phyloP scores from a whole-genome alignment of 2,329 filamentous ascomycete genomes.

The Colletotrichum sp. region DNA sequence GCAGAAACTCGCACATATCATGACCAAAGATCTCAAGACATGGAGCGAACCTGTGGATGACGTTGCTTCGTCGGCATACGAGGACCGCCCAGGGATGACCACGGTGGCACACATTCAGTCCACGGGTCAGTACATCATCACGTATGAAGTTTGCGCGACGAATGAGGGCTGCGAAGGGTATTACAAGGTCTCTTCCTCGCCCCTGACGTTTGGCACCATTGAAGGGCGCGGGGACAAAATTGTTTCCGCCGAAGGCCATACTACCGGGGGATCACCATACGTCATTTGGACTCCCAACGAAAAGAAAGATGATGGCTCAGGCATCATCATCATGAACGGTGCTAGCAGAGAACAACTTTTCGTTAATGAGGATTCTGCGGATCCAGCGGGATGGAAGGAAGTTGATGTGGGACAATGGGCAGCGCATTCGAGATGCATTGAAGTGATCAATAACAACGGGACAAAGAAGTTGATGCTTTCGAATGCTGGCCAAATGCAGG shows the following conservation, averaged over 20 bases:
- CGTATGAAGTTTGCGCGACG: background rate
- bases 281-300: background rate
- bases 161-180: background rate
- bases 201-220: background rate
- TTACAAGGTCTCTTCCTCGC: background rate
- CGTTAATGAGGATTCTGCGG: background rate
- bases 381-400: background rate
- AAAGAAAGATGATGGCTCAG: background rate
- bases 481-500: background rate
- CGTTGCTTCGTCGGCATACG: background rate
- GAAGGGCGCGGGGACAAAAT: background rate
- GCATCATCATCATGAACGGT: background rate
- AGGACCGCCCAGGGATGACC: conserved; percentile 27
- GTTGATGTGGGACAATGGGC: background rate
- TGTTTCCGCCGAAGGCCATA: background rate
- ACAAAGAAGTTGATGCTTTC: background rate
- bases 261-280: background rate
- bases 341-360: background rate
- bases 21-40: conserved; percentile 59
- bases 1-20: conserved; percentile 73
- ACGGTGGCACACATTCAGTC: background rate
- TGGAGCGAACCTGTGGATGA: conserved; percentile 60
- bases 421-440: background rate
- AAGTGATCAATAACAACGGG: background rate
- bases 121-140: background rate